phyloP scores from a whole-genome alignment of 768 basidiomycete species.

The Leucosporidium creatinivorum region DNA sequence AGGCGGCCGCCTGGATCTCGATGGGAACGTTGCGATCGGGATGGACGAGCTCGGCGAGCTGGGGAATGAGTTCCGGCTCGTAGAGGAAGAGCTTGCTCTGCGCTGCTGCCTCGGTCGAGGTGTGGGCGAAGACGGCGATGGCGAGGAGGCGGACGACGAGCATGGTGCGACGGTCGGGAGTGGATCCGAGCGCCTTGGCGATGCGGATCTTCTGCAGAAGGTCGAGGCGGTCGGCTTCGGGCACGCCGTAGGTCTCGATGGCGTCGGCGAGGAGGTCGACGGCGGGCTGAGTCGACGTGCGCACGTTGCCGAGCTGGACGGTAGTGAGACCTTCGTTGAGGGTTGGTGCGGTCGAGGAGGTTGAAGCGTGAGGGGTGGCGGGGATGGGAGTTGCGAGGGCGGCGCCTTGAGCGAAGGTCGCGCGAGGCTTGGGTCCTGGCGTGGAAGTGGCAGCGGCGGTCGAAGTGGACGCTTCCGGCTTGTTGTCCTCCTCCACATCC shows the following conservation, averaged over 20 bases:
- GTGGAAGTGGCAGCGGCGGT: slow-evolving; percentile 11
- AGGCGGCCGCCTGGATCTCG: slow-evolving; percentile 70
- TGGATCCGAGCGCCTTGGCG: slow-evolving; percentile 53
- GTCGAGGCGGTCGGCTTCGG: slow-evolving; percentile 78
- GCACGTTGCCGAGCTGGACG: slow-evolving; percentile 43
- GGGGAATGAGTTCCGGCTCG: slow-evolving; percentile 83
- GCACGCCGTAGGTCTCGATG: slow-evolving; percentile 59
- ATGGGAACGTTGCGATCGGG: slow-evolving; percentile 63
- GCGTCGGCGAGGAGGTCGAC: slow-evolving; percentile 71
- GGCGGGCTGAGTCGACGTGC: slow-evolving; percentile 55
- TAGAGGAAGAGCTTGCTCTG: slow-evolving; percentile 79
- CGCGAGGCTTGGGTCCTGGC: slow-evolving; percentile 21
- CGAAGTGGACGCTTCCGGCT: slow-evolving; percentile 1
- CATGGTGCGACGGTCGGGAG: slow-evolving; percentile 62
- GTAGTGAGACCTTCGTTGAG: slow-evolving; percentile 38
- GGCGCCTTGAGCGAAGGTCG: slow-evolving; percentile 8
- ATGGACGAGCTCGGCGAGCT: slow-evolving; percentile 82
- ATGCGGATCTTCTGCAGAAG: slow-evolving; percentile 76
- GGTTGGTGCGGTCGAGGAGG: slow-evolving; percentile 30
- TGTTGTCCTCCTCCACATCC: slow-evolving; percentile 19
- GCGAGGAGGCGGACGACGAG: slow-evolving; percentile 73
- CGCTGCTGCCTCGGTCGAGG: slow-evolving; percentile 38
- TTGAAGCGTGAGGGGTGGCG: slow-evolving; percentile 39
- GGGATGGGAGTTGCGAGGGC: slow-evolving; percentile 25
- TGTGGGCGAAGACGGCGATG: slow-evolving; percentile 66